Conservation (phyloP, 495 filamentous ascomycete genomes). For the Tuber umbilicatum region DNA sequence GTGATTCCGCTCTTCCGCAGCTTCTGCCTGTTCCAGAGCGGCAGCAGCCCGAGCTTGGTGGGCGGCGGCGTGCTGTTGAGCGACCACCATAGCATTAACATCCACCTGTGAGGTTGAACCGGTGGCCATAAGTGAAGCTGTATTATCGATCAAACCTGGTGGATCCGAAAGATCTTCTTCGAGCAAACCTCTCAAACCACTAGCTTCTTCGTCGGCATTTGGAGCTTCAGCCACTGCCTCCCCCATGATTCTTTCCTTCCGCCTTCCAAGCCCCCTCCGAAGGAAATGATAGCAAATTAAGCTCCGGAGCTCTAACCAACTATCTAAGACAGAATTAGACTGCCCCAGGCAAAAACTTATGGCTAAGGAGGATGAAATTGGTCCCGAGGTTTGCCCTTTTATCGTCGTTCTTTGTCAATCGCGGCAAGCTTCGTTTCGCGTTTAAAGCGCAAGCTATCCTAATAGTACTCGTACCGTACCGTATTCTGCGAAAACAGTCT, state of each 20-base stretch:
- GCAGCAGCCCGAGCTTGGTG: slow-evolving; percentile 39
- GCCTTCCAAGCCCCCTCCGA: slow-evolving; percentile 12
- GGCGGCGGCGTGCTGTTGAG: slow-evolving; percentile 36
- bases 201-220: slow-evolving; percentile 27
- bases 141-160: slow-evolving; percentile 1
- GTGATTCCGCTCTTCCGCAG: slow-evolving; percentile 26
- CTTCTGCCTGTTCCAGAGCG: slow-evolving; percentile 37
- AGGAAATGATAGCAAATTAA: slow-evolving; percentile 20
- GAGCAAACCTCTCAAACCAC: slow-evolving; percentile 30
- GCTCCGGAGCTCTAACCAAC: slow-evolving; percentile 16
- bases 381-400: neutral
- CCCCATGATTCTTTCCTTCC: slow-evolving; percentile 23
- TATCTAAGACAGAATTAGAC: neutral
- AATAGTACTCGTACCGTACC: neutral
- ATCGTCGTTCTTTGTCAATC: slow-evolving; percentile 3
- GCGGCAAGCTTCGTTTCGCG: slow-evolving; percentile 5
- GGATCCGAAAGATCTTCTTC: slow-evolving; percentile 33
- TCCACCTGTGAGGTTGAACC: slow-evolving; percentile 22
- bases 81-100: slow-evolving; percentile 31
- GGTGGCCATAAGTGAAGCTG: slow-evolving; percentile 25
- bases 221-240: slow-evolving; percentile 33
- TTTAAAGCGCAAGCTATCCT: neutral
- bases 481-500: neutral
- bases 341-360: neutral
- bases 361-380: slow-evolving; percentile 2